A percentile compares a stretch with the other conserved stretches of the same genome.
phyloP scores from a whole-genome alignment of 805 yeast genomes.

The Schizosaccharomyces cryophilus region DNA sequence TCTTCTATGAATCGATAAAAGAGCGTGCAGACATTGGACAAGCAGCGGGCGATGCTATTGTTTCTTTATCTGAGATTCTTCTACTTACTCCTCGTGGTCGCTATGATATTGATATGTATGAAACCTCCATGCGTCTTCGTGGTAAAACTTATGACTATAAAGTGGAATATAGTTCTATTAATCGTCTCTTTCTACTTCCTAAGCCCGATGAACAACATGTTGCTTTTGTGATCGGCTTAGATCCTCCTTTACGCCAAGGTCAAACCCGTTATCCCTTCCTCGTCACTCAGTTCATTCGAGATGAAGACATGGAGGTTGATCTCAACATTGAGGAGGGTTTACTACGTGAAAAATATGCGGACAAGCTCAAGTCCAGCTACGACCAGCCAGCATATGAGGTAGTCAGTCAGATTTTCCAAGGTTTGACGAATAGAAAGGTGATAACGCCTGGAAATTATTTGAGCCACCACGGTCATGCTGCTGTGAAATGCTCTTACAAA shows the following conservation, averaged over 20 bases:
- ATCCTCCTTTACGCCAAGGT: conserved; percentile 94
- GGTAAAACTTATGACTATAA: conserved; percentile 97
- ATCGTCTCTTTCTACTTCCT: conserved; percentile 75
- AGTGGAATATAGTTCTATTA: conserved; percentile 70
- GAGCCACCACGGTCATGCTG: conserved; percentile 57
- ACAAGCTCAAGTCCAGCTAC: conserved; percentile 43
- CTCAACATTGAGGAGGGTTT: conserved; percentile 44
- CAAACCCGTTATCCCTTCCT: conserved; percentile 88
- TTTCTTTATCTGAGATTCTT: conserved; percentile 69
- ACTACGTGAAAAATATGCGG: conserved; percentile 39
- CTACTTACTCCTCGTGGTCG: conserved; percentile 97
- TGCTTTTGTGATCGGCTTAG: conserved; percentile 66
- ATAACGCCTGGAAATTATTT: conserved; percentile 61
- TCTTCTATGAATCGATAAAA: conserved; percentile 71
- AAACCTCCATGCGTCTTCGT: conserved; percentile 62
- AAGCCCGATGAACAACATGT: conserved; percentile 86
- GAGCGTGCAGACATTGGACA: conserved; percentile 88
- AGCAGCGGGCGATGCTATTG: conserved; percentile 83
- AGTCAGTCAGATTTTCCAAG: conserved; percentile 66
- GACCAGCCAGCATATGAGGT: conserved; percentile 73
- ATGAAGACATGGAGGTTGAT: conserved; percentile 78
- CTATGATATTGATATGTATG: conserved; percentile 85
- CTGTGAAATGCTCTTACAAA: conserved; percentile 73
- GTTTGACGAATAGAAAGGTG: conserved; percentile 67
- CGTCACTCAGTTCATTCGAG: conserved; percentile 68